Evolutionary conservation across 2,329 filamentous ascomycete genomes (phyloP).

Genomic region (Stachybotrys echinatus): DNA sequence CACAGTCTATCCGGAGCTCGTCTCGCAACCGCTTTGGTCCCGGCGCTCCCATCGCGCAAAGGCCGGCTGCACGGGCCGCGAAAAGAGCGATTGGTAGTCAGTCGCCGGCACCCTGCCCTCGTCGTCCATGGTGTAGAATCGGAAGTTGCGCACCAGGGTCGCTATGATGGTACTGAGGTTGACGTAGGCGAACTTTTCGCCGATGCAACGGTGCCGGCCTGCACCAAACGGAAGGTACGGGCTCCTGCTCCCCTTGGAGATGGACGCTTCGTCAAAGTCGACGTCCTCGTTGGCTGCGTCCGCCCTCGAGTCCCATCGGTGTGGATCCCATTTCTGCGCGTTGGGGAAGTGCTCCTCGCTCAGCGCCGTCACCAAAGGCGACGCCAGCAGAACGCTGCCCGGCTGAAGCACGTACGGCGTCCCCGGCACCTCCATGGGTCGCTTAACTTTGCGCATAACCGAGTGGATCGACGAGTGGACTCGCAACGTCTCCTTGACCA

Average conservation of each 20-base stretch:
- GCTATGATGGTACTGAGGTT: constrained; percentile 62
- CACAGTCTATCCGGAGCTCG: no score
- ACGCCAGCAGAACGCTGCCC: constrained; percentile 39
- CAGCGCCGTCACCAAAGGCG: constrained; percentile 34
- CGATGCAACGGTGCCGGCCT: constrained; percentile 68
- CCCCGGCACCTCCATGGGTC: constrained; percentile 53
- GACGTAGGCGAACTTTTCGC: constrained; percentile 70
- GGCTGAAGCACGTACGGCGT: constrained; percentile 52
- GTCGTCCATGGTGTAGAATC: constrained; percentile 51
- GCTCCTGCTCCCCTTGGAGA: constrained; percentile 26
- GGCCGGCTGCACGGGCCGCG: constrained; percentile 25
- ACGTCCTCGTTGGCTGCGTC: constrained; percentile 11
- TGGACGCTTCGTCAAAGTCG: constrained; percentile 22
- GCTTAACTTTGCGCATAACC: constrained; percentile 68
- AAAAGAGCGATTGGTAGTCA: constrained; percentile 53
- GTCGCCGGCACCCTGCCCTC: constrained; percentile 53
- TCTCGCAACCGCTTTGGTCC: constrained; percentile 6
- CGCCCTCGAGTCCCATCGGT: constrained; percentile 21
- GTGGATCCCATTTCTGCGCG: constrained; percentile 20
- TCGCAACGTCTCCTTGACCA: constrained; percentile 68
- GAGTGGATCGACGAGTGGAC: constrained; percentile 69
- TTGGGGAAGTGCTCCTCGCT: constrained; percentile 54
- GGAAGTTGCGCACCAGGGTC: constrained; percentile 56
- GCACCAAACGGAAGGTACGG: constrained; percentile 65
- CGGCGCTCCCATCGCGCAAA: constrained; percentile 27